Conservation (phyloP, 2,329 filamentous ascomycete species). For the Apiospora hydei region DNA sequence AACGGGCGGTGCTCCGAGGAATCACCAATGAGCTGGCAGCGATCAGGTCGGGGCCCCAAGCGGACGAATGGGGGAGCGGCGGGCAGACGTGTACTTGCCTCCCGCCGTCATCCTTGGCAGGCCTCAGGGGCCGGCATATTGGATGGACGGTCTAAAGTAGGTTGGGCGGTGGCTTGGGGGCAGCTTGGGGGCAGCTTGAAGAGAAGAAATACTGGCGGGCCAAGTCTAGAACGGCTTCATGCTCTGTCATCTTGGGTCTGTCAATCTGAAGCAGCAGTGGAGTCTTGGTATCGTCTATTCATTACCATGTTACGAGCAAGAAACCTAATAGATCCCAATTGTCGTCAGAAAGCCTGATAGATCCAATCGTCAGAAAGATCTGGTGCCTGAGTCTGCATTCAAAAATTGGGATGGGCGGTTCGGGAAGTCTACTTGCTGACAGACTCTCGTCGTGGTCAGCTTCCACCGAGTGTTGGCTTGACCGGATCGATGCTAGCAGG, state of each 20-base stretch:
- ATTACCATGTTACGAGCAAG: too few species aligned
- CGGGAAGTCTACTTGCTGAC: not conserved
- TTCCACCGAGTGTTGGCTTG: not conserved
- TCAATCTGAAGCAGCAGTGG: conserved; percentile 6
- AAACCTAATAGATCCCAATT: not conserved
- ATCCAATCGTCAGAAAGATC: too few species aligned
- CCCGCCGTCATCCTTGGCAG: conserved; percentile 20
- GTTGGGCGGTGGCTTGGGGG: not conserved
- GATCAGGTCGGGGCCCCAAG: conserved; percentile 7
- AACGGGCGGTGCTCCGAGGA: not conserved
- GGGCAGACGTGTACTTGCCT: conserved; percentile 19
- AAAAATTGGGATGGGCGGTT: not conserved
- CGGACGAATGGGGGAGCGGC: conserved; percentile 14
- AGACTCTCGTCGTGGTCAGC: not conserved
- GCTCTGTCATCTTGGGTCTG: not conserved
- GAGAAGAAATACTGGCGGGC: not conserved
- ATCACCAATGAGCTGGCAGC: not conserved
- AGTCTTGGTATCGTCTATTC: not conserved
- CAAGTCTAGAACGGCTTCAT: not conserved
- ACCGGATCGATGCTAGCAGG: not conserved
- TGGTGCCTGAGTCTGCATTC: not conserved
- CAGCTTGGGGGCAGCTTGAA: not conserved
- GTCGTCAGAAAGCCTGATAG: too few species aligned
- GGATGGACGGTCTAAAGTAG: not conserved
- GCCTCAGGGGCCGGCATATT: conserved; percentile 14